Conservation (phyloP, 2,329 filamentous ascomycete genomes). For the Aureobasidium uvarum region DNA sequence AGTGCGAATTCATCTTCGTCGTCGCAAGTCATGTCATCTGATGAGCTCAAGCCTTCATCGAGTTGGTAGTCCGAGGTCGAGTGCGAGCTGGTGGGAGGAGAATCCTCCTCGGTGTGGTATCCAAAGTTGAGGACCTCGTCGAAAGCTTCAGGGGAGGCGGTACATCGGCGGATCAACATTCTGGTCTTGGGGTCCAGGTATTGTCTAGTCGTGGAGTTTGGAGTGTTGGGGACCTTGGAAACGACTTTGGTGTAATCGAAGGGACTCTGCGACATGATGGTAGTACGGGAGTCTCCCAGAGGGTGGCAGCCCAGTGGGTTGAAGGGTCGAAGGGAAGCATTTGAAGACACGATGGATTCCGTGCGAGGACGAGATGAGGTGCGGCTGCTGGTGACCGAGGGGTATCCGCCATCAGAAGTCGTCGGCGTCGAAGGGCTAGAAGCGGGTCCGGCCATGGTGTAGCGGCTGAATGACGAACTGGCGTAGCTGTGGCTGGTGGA, state of each 20-base stretch:
- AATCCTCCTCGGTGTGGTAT: conserved; percentile 57
- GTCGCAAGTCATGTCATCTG: conserved; percentile 22
- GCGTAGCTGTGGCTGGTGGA: conserved; percentile 19
- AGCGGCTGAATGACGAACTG: neutral
- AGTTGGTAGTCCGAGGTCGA: neutral
- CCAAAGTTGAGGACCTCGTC: conserved; percentile 94
- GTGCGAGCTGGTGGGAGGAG: neutral
- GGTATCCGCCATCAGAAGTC: neutral
- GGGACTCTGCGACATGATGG: neutral
- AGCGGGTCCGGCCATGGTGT: conserved; percentile 2
- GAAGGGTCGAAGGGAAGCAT: neutral
- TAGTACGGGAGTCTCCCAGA: neutral
- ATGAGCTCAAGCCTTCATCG: conserved; percentile 13
- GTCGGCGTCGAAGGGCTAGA: neutral
- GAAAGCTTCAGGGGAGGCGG: conserved; percentile 89
- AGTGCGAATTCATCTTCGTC: conserved; percentile 18
- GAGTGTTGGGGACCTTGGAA: neutral
- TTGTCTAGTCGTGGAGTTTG: conserved; percentile 51
- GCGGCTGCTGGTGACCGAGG: neutral
- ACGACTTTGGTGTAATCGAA: neutral
- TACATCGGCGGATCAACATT: conserved; percentile 78
- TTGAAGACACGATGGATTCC: conserved; percentile 1
- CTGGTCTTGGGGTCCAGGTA: conserved; percentile 90
- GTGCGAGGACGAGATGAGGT: conserved; percentile 6
- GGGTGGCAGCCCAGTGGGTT: conserved; percentile 15